Conservation (phyloP, 345 rosid species). For the Citrus mangshanensis region DNA sequence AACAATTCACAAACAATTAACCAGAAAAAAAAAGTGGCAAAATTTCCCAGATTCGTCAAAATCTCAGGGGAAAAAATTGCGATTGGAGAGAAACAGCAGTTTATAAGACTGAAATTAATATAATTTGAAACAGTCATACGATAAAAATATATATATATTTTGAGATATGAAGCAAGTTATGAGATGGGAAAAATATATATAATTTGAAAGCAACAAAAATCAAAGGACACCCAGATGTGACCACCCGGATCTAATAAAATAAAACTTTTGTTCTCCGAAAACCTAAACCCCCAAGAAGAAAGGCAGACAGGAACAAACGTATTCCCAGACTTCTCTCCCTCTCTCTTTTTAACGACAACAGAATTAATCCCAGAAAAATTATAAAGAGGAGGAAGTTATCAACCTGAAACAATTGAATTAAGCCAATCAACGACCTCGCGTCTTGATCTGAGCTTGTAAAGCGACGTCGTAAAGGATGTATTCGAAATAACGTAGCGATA, state of each 20-base stretch:
- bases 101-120: no score
- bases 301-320: background rate
- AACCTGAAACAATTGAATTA: slow-evolving; percentile 66
- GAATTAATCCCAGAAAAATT: background rate
- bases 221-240: background rate
- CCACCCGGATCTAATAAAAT: slow-evolving; percentile 7
- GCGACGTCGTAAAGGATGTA: slow-evolving; percentile 22
- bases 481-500: slow-evolving; percentile 41
- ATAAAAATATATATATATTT: no score
- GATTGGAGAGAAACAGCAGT: no score
- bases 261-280: background rate
- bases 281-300: background rate
- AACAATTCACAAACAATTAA: background rate
- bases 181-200: background rate
- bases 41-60: background rate
- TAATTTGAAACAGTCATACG: no score
- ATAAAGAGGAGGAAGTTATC: background rate
- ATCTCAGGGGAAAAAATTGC: no score
- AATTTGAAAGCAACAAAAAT: background rate
- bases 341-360: background rate
- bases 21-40: background rate
- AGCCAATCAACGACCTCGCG: slow-evolving; percentile 68
- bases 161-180: no score
- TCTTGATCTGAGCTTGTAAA: slow-evolving; percentile 44
- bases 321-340: background rate